Base-by-base conservation (phyloP, 2,329 filamentous ascomycete species). In the Orbilia brochopaga region DNA sequence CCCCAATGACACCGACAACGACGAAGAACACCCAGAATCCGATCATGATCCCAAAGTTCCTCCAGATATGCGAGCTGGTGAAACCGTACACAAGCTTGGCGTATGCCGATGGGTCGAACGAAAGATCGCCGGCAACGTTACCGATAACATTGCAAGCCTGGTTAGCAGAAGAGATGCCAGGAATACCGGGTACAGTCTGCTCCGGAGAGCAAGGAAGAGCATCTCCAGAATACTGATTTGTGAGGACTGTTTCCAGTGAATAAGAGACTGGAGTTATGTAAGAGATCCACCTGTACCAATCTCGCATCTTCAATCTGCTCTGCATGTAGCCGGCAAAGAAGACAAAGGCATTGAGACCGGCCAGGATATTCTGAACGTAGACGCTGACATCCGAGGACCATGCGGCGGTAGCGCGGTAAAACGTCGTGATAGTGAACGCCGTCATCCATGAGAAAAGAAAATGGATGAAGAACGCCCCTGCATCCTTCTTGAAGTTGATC, bases 21-120 rank as follows among this genome's bases (percentile, higher is more conserved):
- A 95, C 85, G 77, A 93, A 95, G 3, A 91, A 83, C 0, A 90
- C 82, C 0, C 86, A 85, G 74, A 91, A 94, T 0, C 88, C 90
- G 75, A 92, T 86, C 0, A 94, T 80, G 2, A 92, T 87, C 32
- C 88, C 90, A 76, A 90, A 91, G 78, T 93, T 92, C 2, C 90
- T 86, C 82, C 87, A 89, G 0, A 88, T 78, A 75, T 89, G 82
- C 24, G 79, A 80, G 17, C 85, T 80, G 0, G 82, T 82, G 75
- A 87, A 88, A 50, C 83, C 80, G 78, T 85, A 89, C 6, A 82
- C 82, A 0, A 81, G 81, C 8, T 80, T 75, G 1, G 88, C 77
- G 75, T 88, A 90, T 21, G 79, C 79, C 1, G 81, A 77, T 35
- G 87, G 87, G 32, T 81, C 76, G 11, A 89, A 83, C 1, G 77